These are phyloP conservation scores for Neoscytalidium dimidiatum DNA, from an alignment of 2,329 filamentous ascomycete genomes.

Conservation along the genomic window DNA sequence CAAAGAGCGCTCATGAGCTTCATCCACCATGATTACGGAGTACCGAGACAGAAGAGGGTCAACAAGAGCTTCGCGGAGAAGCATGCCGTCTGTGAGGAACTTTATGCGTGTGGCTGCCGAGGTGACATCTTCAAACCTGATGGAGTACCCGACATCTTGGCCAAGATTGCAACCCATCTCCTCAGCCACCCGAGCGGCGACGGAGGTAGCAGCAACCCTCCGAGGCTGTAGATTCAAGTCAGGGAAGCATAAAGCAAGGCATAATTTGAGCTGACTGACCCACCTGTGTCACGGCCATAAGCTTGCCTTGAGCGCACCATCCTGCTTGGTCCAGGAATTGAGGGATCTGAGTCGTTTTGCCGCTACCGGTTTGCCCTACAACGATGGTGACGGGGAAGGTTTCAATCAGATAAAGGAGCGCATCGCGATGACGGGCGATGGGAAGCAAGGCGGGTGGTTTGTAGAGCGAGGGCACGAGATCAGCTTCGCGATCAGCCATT, in stretches of 20 bases:
- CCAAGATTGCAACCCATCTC: constrained; percentile 85
- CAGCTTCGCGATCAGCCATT: constrained; percentile 40
- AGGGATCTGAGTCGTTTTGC: constrained; percentile 94
- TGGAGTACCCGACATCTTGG: constrained; percentile 85
- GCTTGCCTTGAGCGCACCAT: constrained; percentile 82
- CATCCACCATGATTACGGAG: constrained; percentile 96
- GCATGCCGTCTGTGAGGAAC: constrained; percentile 89
- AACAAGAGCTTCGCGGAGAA: constrained; percentile 88
- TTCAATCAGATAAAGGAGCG: constrained; percentile 83
- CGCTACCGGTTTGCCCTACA: constrained; percentile 90
- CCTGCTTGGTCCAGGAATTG: constrained; percentile 86
- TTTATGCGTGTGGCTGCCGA: constrained; percentile 86
- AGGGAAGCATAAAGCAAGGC: background rate
- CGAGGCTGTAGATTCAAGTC: constrained; percentile 63
- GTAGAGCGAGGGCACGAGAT: constrained; percentile 77
- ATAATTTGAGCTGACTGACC: constrained; percentile 36
- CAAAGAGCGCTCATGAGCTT: constrained; percentile 91
- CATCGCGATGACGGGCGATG: constrained; percentile 79
- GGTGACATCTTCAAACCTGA: constrained; percentile 87
- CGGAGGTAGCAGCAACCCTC: constrained; percentile 85
- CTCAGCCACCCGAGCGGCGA: constrained; percentile 84
- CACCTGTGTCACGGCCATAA: constrained; percentile 89
- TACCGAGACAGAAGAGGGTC: constrained; percentile 90
- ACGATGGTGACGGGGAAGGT: constrained; percentile 83
- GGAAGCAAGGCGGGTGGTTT: constrained; percentile 83